Evolutionary conservation across 208 protist species (phyloP), one percentile per base, ranked within the genome.

Genomic region (Porcisia hertigi): DNA sequence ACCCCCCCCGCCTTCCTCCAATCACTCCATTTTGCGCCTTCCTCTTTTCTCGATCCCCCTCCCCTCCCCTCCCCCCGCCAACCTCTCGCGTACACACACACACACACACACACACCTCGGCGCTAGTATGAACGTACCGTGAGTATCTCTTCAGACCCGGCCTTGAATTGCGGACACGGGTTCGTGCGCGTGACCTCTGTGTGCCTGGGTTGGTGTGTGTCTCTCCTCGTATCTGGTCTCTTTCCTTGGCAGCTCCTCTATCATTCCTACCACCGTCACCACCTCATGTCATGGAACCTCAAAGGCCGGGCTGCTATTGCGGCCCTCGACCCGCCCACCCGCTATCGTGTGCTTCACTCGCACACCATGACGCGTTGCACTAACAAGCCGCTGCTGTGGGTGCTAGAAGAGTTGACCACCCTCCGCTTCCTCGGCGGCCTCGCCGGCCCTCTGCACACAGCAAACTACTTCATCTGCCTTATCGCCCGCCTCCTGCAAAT

Each of bases 401-500:
- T 90, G 34, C 47, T 94, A 18, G 89, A 94, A 71, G 82, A 88
- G 69, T 85, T 94, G 58, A 92, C 84, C 47, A 73, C 54, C 12
- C 70, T 92, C n/a, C 55, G 69, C 23, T 78, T 62, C 36, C 76
- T 94, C 12, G 89, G 83, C 36, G 85, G 92, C 23, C 71, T 96
- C 0, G 80, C 73, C 41, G 89, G 89, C 12, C 89, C 88, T 8
- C 76, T 90, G 16, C 75, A 84, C 41, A 66, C 76, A 14, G 82
- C 88, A 11, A 85, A 94, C 69, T 87, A 85, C 60, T 96, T 96
- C 70, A 72, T 93, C 47, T 93, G 87, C 52, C 83, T 92, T 39
- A 81, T 96, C 34, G 69, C 77, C 34, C 88, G 92, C 2, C 77
- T 96, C 16, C 78, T 96, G 52, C 89, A 96, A 55, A 93, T 94